Evolutionary conservation across 345 rosid genomes (phyloP).

Genomic region (Linum lewisii): DNA sequence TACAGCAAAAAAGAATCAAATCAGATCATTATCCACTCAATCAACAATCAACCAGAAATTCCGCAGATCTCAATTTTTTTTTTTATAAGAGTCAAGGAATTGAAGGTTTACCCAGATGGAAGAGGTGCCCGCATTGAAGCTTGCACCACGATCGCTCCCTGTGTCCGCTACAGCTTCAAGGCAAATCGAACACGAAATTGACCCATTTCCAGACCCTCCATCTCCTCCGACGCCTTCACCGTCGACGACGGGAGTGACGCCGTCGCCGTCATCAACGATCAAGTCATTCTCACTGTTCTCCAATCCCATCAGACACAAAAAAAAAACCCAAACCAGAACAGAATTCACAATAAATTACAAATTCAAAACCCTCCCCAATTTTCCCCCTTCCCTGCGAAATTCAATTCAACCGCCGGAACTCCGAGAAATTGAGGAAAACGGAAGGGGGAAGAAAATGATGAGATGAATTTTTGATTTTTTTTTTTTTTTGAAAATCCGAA

Average conservation of each 20-base stretch:
- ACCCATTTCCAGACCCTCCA: conserved; percentile 34
- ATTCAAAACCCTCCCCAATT: conserved; percentile 11
- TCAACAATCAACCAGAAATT: not conserved
- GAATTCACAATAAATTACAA: conserved; percentile 16
- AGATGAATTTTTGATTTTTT: too few relatives aligned
- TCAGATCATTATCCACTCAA: not conserved
- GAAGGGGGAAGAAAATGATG: not conserved
- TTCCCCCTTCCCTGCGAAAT: not conserved
- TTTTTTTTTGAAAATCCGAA: too few relatives aligned
- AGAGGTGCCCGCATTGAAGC: conserved; percentile 93
- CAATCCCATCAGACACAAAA: conserved; percentile 53
- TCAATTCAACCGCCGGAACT: not conserved
- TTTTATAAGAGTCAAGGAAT: not conserved
- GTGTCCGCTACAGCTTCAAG: conserved; percentile 63
- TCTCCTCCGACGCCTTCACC: conserved; percentile 36
- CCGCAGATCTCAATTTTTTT: conserved; percentile 20
- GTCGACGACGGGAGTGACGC: too few relatives aligned
- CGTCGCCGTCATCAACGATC: conserved; percentile 42
- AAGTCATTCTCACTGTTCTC: conserved; percentile 39
- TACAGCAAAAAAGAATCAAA: too few relatives aligned
- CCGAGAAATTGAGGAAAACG: not conserved
- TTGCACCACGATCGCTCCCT: conserved; percentile 97
- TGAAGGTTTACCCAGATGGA: conserved; percentile 65
- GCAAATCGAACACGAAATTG: conserved; percentile 92
- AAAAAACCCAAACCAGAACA: conserved; percentile 5